phyloP scores from a whole-genome alignment of 2,329 filamentous ascomycete species.

The Fusarium lyarnte region DNA sequence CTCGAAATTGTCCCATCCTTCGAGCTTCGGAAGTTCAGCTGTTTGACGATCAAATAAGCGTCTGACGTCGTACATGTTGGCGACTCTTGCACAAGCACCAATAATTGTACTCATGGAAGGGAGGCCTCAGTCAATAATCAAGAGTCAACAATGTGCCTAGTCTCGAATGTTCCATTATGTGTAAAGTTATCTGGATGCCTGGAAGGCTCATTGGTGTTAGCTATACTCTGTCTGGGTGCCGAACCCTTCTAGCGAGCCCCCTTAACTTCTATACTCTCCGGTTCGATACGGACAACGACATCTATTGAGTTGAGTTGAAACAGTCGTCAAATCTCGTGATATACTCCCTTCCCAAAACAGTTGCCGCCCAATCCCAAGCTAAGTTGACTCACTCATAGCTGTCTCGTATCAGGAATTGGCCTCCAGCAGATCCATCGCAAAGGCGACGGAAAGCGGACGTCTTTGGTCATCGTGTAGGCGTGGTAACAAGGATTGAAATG shows the following conservation, averaged over 20 bases:
- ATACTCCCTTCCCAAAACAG: slow-evolving; percentile 34
- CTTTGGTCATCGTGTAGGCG: slow-evolving; percentile 33
- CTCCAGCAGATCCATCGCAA: slow-evolving; percentile 24
- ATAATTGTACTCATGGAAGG: slow-evolving; percentile 7
- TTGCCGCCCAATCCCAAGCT: slow-evolving; percentile 24
- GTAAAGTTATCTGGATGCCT: slow-evolving; percentile 37
- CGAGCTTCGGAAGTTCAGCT: slow-evolving; percentile 16
- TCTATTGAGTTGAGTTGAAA: slow-evolving; percentile 33
- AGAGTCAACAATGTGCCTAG: background rate
- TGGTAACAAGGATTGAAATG: slow-evolving; percentile 24
- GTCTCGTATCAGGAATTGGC: slow-evolving; percentile 29
- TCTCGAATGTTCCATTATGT: slow-evolving; percentile 38
- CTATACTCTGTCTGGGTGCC: slow-evolving; percentile 22
- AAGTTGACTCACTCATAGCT: slow-evolving; percentile 23
- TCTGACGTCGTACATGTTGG: slow-evolving; percentile 25
- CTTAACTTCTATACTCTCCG: slow-evolving; percentile 28
- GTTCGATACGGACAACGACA: slow-evolving; percentile 15
- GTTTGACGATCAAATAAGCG: slow-evolving; percentile 27
- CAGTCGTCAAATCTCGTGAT: slow-evolving; percentile 35
- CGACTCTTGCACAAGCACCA: slow-evolving; percentile 3
- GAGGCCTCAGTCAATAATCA: slow-evolving; percentile 37
- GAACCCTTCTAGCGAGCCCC: slow-evolving; percentile 15
- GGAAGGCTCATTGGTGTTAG: slow-evolving; percentile 21
- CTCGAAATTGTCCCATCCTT: slow-evolving; percentile 27
- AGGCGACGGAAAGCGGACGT: slow-evolving; percentile 19